Evolutionary conservation across 2,329 filamentous ascomycete species (phyloP).

Genomic region (Colletotrichum chrysophilum): DNA sequence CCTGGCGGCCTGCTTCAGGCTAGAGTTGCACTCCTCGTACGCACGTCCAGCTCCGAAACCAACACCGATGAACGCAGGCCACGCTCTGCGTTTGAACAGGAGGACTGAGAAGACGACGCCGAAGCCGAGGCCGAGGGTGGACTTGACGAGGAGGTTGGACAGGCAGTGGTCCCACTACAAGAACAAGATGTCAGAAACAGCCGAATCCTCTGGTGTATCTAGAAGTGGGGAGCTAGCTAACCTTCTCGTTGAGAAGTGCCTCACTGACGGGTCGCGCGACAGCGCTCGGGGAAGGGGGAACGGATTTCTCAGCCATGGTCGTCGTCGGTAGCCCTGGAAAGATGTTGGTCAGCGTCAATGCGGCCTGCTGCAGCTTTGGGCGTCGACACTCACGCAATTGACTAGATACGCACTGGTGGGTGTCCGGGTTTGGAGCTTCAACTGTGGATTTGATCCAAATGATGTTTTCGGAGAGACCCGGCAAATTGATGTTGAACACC

Average conservation of each 20-base stretch:
- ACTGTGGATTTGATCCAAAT: constrained; percentile 16
- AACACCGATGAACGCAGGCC: constrained; percentile 93
- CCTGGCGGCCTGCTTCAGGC: constrained; percentile 65
- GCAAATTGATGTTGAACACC: constrained; percentile 37
- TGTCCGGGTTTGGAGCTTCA: constrained; percentile 14
- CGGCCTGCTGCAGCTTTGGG: background rate
- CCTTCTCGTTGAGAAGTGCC: constrained; percentile 98
- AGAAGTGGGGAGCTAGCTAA: constrained; percentile 38
- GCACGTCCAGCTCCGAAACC: constrained; percentile 96
- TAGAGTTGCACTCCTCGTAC: constrained; percentile 97
- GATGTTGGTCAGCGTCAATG: constrained; percentile 26
- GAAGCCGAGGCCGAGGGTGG: constrained; percentile 92
- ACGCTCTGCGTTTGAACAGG: constrained; percentile 96
- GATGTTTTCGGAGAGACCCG: constrained; percentile 32
- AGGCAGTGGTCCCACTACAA: constrained; percentile 96
- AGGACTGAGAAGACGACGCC: constrained; percentile 98
- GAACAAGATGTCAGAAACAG: constrained; percentile 25
- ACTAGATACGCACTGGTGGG: constrained; percentile 17
- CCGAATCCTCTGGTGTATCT: background rate
- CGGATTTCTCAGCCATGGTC: constrained; percentile 59
- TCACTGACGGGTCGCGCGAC: constrained; percentile 91
- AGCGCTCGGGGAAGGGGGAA: constrained; percentile 64
- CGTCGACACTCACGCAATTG: constrained; percentile 13
- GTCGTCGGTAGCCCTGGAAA: constrained; percentile 7
- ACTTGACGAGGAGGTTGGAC: constrained; percentile 96